Evolutionary conservation across 345 rosid species (phyloP), one percentile per base, ranked within the genome.

Genomic region (Geranium brycei): DNA sequence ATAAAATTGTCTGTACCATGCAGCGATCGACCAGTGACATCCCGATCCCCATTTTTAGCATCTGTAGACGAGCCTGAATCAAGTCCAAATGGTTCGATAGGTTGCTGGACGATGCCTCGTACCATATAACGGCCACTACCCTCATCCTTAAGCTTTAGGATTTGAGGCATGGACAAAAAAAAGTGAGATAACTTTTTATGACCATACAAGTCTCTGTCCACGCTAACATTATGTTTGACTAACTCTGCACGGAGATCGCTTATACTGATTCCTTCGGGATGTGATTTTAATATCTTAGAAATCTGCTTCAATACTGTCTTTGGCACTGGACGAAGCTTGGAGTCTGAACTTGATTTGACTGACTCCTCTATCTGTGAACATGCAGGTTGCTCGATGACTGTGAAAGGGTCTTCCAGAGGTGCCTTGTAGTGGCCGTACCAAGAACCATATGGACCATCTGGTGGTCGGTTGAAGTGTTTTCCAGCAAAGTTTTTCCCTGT

Each of bases 401-500:
- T 62, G 67, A 82, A 93, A 0, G 97, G 96, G 65, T 90, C 86
- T 68, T 81, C 80, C 11, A 88, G 86, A 69, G 85, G 81, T 40
- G 66, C 80, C 74, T 66, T 81, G 71, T 77, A 81, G 66, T 85
- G 87, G 75, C 96, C 97, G 76, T 91, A 95, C 97, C 96, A 95
- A 66, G 97, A 91, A 69, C 82, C 77, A 72, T 73, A 82, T 59
- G 96, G 91, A 68, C 97, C 96, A 79, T 95, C 99, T 0, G 97
- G 99, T 58, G 96, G 95, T 53, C 81, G 95, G 72, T 95, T 95
- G 73, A 80, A 86, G 69, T 81, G 66, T 75, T 71, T 87, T 63
- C 88, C 96, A 1, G 57, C 18, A 4, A 74, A 71, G 65, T 64
- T 64, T 62, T 82, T 81, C 41, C 87, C 87, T 70, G 60, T 82